Base-by-base conservation (phyloP, 495 filamentous ascomycete genomes). In the Acidomyces sp. region DNA sequence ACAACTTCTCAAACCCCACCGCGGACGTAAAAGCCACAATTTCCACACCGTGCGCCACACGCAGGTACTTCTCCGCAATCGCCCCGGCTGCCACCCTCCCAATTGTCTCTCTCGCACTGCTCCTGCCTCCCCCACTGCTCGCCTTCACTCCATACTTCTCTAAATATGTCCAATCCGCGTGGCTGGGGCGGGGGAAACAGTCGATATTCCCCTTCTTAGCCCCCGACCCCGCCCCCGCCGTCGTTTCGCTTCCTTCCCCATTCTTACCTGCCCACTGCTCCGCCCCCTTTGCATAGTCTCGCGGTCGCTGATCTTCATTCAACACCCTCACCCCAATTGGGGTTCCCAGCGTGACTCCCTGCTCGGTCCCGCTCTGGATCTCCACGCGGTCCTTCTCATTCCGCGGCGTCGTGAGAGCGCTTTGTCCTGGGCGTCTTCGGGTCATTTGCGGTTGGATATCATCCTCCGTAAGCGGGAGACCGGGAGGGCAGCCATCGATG, bases 71-170 rank as follows among this genome's bases (percentile, higher is more conserved):
- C 62, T 97, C 90, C 20, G 85, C 85, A 56, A 96, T 85, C 32
- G 85, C 79, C 38, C 90, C 87, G n/a, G 90, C 87, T 18, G 88
- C 86, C 20, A 96, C 90, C 45, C 90, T 76, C 24, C 85, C 79
- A 52, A 97, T 94, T 7, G 90, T 97, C 71, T 97, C 90, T 39
- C 90, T 71, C 13, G 90, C 90, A 57, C 79, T 85, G 60, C 82
- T 90, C 46, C 92, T 74, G 19, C 90, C 92, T 47, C 90, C 90
- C 43, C 90, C 90, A 46, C 80, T 86, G 60, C 77, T 83, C 4
- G 92, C 85, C 67, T 93, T 90, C 39, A 96, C 80, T 9, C 90
- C 90, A 52, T 97, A 97, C 62, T 97, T 97, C 65, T 88, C 80
- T 33, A 93, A 72, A 61, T 96, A 96, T 48, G 90, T 97, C 70